A percentile compares a stretch with the other conserved stretches of the same genome.
Conservation (phyloP, 2,329 filamentous ascomycete species). For the Fusarium abutilonis region DNA sequence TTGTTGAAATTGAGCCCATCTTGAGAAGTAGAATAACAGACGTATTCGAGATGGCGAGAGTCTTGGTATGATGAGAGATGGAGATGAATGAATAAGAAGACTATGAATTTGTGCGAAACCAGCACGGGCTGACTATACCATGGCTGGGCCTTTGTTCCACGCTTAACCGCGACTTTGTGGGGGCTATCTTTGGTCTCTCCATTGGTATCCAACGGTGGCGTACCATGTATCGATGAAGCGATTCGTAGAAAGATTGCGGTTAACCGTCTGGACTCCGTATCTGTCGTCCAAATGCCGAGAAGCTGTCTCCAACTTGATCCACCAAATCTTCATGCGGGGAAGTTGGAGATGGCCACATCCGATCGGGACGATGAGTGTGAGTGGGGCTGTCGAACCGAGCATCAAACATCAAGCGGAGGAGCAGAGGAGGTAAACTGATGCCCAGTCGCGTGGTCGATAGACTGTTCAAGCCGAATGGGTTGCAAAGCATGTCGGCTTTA, state of each 20-base stretch:
- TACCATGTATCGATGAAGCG: conserved; percentile 28
- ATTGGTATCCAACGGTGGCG: conserved; percentile 22
- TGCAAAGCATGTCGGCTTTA: conserved; percentile 3
- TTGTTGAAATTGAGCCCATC: conserved; percentile 45
- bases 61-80: background rate
- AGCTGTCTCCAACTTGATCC: conserved; percentile 9
- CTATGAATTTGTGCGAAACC: conserved; percentile 16
- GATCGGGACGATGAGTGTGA: conserved; percentile 43
- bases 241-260: conserved; percentile 6
- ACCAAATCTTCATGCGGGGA: conserved; percentile 40
- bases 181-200: conserved; percentile 18
- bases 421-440: conserved; percentile 6
- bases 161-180: conserved; percentile 18
- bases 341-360: conserved; percentile 42
- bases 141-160: conserved; percentile 12
- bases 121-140: conserved; percentile 14
- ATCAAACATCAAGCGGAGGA: conserved; percentile 17
- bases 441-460: conserved; percentile 16
- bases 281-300: conserved; percentile 10
- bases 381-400: conserved; percentile 44
- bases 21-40: conserved; percentile 3
- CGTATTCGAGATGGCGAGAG: background rate
- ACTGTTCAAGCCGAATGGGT: conserved; percentile 8
- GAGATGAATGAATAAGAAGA: conserved; percentile 5
- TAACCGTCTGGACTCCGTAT: background rate